Evolutionary conservation across 2,329 filamentous ascomycete species (phyloP).

Genomic region (Sclerotinia subarctica): DNA sequence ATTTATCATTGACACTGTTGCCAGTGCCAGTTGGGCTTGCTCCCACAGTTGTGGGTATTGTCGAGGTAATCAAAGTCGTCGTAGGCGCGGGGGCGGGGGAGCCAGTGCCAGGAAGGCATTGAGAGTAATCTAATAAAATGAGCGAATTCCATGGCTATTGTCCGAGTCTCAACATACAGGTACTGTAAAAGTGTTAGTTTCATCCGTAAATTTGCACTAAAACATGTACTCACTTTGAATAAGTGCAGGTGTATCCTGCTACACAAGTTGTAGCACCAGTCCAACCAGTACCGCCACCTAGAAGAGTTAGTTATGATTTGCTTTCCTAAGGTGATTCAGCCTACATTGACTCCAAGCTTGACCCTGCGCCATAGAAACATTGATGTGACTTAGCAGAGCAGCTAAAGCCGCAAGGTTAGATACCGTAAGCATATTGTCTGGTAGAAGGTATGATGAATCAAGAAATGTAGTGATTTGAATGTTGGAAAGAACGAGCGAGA

Average conservation of each 20-base stretch:
- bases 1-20: conserved; percentile 51
- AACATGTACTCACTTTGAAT: conserved; percentile 22
- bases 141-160: neutral
- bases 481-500: neutral
- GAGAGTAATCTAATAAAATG: conserved; percentile 27
- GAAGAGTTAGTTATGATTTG: conserved; percentile 3
- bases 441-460: neutral
- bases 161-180: conserved; percentile 1
- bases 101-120: conserved; percentile 28
- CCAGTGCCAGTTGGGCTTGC: conserved; percentile 20
- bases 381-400: conserved; percentile 26
- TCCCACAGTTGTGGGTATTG: conserved; percentile 8
- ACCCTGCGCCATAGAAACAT: conserved; percentile 25
- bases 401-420: conserved; percentile 27
- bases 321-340: neutral
- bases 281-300: conserved; percentile 37
- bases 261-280: conserved; percentile 36
- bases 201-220: too few species aligned
- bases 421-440: conserved; percentile 27
- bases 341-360: conserved; percentile 29
- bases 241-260: conserved; percentile 34
- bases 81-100: conserved; percentile 1
- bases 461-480: neutral
- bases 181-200: neutral
- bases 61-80: conserved; percentile 16